A percentile compares a stretch with the other conserved stretches of the same genome.
Evolutionary conservation across 768 basidiomycete genomes (phyloP).

Genomic region (Lactarius hengduanensis): DNA sequence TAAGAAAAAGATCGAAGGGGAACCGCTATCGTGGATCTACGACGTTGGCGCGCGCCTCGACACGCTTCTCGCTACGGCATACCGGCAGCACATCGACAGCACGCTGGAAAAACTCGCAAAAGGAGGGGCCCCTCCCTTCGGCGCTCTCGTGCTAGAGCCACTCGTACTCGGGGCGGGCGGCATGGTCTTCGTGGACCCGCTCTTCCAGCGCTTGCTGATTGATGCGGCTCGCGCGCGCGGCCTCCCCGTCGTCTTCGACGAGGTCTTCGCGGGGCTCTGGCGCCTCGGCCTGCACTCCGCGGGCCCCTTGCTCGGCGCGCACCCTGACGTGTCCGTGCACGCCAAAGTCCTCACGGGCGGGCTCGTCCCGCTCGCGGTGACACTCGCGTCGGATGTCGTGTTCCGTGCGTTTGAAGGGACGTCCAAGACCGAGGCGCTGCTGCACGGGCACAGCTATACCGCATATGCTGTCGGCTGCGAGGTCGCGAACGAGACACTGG

Average conservation of each 20-base stretch:
- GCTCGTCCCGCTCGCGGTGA: constrained; percentile 80
- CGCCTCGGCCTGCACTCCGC: constrained; percentile 74
- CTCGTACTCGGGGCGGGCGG: constrained; percentile 94
- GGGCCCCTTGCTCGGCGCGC: constrained; percentile 61
- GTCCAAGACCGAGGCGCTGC: constrained; percentile 77
- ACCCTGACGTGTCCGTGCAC: constrained; percentile 87
- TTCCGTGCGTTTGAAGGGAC: constrained; percentile 77
- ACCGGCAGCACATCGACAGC: constrained; percentile 56
- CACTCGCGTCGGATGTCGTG: constrained; percentile 70
- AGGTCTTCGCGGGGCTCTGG: constrained; percentile 93
- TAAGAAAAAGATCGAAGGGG: constrained; percentile 35
- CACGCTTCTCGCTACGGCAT: constrained; percentile 60
- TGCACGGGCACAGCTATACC: constrained; percentile 96
- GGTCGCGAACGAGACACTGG: constrained; percentile 80
- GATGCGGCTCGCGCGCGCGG: constrained; percentile 77
- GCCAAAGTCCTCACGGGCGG: constrained; percentile 96
- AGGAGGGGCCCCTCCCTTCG: constrained; percentile 46
- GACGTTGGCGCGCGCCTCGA: constrained; percentile 60
- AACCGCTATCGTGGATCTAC: constrained; percentile 63
- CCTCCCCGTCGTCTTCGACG: constrained; percentile 91
- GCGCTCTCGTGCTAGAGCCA: constrained; percentile 86
- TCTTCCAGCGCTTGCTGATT: constrained; percentile 87
- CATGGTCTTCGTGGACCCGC: constrained; percentile 96
- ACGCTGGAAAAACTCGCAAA: constrained; percentile 49
- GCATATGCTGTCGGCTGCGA: constrained; percentile 93